Percentiles rank a stretch among this genome's conserved stretches.
phyloP scores from a whole-genome alignment of 768 basidiomycete genomes.

The Kwoniella sp. region DNA sequence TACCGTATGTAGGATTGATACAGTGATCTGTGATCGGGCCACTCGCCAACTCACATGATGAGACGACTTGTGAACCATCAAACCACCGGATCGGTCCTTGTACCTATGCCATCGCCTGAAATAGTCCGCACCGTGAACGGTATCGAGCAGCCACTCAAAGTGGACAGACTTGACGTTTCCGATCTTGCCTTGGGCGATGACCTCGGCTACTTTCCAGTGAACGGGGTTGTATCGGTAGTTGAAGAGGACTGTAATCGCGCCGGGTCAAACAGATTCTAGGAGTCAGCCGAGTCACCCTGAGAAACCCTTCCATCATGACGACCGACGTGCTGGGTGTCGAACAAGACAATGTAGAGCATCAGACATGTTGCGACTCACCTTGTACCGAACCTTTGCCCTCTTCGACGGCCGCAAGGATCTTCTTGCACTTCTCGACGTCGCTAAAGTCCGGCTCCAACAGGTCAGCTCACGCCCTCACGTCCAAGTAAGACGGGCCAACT shows the following conservation, averaged over 20 bases:
- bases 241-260: conserved; percentile 45
- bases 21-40: no score
- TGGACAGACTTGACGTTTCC: conserved; percentile 62
- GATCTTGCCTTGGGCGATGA: conserved; percentile 60
- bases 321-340: neutral
- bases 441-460: conserved; percentile 8
- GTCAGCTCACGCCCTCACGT: no score
- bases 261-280: no score
- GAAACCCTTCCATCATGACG: no score
- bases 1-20: no score
- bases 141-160: conserved; percentile 63
- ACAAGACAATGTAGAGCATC: conserved; percentile 31
- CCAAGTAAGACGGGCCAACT: no score
- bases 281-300: no score
- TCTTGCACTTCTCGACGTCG: conserved; percentile 60
- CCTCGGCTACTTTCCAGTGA: conserved; percentile 61
- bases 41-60: conserved; percentile 49
- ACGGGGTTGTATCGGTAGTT: conserved; percentile 59
- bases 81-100: conserved; percentile 46
- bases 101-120: conserved; percentile 62
- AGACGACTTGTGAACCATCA: conserved; percentile 51
- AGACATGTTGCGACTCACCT: conserved; percentile 26
- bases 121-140: conserved; percentile 63
- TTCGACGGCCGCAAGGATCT: conserved; percentile 60
- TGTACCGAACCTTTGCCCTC: conserved; percentile 56